Conservation (phyloP, 2,329 filamentous ascomycete species). For the Pyrenophora teres region DNA sequence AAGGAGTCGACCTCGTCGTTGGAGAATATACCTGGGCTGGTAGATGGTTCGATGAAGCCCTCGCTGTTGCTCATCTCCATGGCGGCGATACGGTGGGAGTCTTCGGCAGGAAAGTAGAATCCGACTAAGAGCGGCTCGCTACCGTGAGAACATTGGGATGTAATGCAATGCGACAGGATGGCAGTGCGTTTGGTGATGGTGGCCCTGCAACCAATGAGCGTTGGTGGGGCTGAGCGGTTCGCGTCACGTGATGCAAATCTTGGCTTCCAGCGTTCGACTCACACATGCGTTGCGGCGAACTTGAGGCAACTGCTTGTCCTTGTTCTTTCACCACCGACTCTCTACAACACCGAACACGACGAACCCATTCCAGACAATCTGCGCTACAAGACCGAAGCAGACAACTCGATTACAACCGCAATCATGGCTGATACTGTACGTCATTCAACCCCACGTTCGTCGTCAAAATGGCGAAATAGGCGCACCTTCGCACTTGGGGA, state of each 20-base stretch:
- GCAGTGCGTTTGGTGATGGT: conserved; percentile 22
- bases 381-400: conserved; percentile 3
- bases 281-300: conserved; percentile 21
- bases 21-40: conserved; percentile 9
- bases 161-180: conserved; percentile 7
- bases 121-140: conserved; percentile 12
- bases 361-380: not conserved
- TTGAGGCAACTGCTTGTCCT: conserved; percentile 2
- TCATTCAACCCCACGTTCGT: conserved; percentile 34
- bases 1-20: conserved; percentile 56
- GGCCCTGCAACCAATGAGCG: conserved; percentile 32
- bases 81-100: conserved; percentile 6
- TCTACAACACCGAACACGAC: not conserved
- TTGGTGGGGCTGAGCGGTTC: conserved; percentile 27
- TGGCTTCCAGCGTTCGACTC: conserved; percentile 24
- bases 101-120: not conserved
- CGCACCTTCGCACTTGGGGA: conserved; percentile 8
- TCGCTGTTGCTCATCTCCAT: conserved; percentile 47
- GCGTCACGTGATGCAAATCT: conserved; percentile 25
- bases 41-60: conserved; percentile 44
- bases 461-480: conserved; percentile 23
- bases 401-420: conserved; percentile 42
- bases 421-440: conserved; percentile 58
- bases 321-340: not conserved
- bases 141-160: conserved; percentile 26